phyloP scores from a whole-genome alignment of 805 yeast genomes.

The Candida jianshihensis region DNA sequence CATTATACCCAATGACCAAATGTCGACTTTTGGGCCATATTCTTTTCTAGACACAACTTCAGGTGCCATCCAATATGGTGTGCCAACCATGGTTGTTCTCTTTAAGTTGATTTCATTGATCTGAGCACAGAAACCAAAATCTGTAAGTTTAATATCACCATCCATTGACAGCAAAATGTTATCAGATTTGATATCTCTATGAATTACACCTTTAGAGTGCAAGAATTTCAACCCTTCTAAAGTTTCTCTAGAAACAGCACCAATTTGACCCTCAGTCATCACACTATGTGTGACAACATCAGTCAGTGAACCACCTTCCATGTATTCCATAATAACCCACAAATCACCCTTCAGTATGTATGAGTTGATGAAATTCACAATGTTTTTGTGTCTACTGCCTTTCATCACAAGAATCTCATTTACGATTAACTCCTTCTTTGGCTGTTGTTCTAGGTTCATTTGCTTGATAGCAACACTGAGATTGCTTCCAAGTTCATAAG shows the following conservation, averaged over 20 bases:
- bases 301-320: slow-evolving; percentile 97
- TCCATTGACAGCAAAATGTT: slow-evolving; percentile 75
- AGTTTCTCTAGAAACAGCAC: slow-evolving; percentile 90
- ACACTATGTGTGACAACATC: slow-evolving; percentile 88
- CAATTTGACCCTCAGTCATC: slow-evolving; percentile 91
- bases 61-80: slow-evolving; percentile 99
- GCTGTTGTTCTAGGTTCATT: slow-evolving; percentile 91
- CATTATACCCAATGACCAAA: slow-evolving; percentile 98
- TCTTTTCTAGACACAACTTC: slow-evolving; percentile 94
- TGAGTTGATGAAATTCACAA: slow-evolving; percentile 89
- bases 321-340: slow-evolving; percentile 98
- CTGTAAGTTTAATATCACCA: slow-evolving; percentile 92
- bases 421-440: slow-evolving; percentile 89
- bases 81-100: slow-evolving; percentile 98
- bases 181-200: slow-evolving; percentile 93
- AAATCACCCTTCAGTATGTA: slow-evolving; percentile 70
- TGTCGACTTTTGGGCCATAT: slow-evolving; percentile 94
- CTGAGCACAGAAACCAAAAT: slow-evolving; percentile 96
- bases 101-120: slow-evolving; percentile 73
- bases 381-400: slow-evolving; percentile 82
- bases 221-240: slow-evolving; percentile 78
- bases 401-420: slow-evolving; percentile 96
- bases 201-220: slow-evolving; percentile 89
- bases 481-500: slow-evolving; percentile 51
- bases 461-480: slow-evolving; percentile 88